Base-by-base conservation (phyloP, 345 rosid genomes). In the Syzygium oleosum region DNA sequence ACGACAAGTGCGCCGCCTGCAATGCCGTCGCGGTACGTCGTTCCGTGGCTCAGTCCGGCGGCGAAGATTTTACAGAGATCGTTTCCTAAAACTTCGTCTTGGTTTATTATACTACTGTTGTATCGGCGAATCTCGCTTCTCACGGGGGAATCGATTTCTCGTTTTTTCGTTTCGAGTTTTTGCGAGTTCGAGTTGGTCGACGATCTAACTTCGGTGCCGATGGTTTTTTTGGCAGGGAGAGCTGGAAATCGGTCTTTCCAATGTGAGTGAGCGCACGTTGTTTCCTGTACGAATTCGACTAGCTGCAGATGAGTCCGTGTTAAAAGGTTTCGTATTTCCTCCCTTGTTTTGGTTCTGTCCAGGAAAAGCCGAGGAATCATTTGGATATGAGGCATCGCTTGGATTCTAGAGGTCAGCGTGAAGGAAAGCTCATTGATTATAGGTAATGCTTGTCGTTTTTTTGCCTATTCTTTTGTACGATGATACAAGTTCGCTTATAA, bases 361-460 rank as follows among this genome's bases (percentile, higher is more conserved):
- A 96, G 99, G 99, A 98, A 89, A 96, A 96, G 85, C 98, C 98
- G 23, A 91, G 97, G 88, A 96, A 98, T 93, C 98, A 98, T 93
- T 93, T 96, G 93, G 99, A 98, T 89, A 91, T 96, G 99, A 93
- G 99, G 90, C 94, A 98, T 90, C 94, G 98, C 7, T 91, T 97
- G 88, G 96, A 96, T 88, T 95, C 98, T 49, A 93, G 93, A 92
- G 99, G 99, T 86, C 98, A 96, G 83, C 98, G 98, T 23, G 91
- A 90, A 92, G 99, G 99, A 84, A 96, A 98, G 91, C 92, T 98
- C 54, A 96, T 96, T 84, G 99, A 96, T 90, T 98, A 96, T 95
- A 93, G 97, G 98, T 95, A 92, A 63, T 73, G 49, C 85, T 53
- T 73, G 86, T 90, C 41, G 52, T 38, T 9, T 83, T 58, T 86